A percentile compares a stretch with the other conserved stretches of the same genome.
phyloP scores from a whole-genome alignment of 2,329 filamentous ascomycete species.

The Trichophyton benhamiae region DNA sequence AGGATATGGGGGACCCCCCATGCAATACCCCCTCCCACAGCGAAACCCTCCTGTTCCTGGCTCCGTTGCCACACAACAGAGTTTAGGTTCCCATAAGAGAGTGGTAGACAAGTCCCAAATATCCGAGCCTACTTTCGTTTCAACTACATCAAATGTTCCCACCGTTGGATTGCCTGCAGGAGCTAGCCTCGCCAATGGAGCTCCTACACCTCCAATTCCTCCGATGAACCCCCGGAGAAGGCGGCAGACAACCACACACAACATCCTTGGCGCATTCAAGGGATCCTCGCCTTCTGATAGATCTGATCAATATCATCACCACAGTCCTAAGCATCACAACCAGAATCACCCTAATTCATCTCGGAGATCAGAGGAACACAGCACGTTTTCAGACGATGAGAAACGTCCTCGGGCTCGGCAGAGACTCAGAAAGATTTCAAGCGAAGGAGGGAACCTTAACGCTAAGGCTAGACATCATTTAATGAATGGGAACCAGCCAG shows the following conservation, averaged over 20 bases:
- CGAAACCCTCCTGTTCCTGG: constrained; percentile 11
- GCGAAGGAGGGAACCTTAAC: constrained; percentile 39
- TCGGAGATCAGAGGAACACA: constrained; percentile 24
- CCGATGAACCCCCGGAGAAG: constrained; percentile 49
- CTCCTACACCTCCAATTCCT: constrained; percentile 40
- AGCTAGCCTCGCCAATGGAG: constrained; percentile 42
- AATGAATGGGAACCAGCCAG: constrained; percentile 20
- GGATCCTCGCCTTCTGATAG: constrained; percentile 19
- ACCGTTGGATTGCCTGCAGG: constrained; percentile 46
- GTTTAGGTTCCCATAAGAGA: constrained; percentile 38
- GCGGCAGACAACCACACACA: constrained; percentile 35
- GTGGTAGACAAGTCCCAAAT: constrained; percentile 50
- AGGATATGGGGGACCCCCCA: constrained; percentile 10
- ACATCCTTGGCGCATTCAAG: constrained; percentile 29
- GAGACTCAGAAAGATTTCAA: constrained; percentile 37
- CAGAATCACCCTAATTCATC: background rate
- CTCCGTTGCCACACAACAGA: constrained; percentile 9
- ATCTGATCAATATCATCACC: constrained; percentile 20
- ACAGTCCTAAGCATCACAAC: background rate
- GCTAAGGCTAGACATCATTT: constrained; percentile 33
- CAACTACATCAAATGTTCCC: constrained; percentile 46
- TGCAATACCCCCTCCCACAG: constrained; percentile 14
- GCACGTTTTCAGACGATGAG: constrained; percentile 32
- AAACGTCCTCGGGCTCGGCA: constrained; percentile 28
- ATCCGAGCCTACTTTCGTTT: constrained; percentile 45